Percentiles rank a stretch among this genome's conserved stretches.
Evolutionary conservation across 805 yeast species (phyloP).

Genomic region (Metschnikowia cerradonensis): DNA sequence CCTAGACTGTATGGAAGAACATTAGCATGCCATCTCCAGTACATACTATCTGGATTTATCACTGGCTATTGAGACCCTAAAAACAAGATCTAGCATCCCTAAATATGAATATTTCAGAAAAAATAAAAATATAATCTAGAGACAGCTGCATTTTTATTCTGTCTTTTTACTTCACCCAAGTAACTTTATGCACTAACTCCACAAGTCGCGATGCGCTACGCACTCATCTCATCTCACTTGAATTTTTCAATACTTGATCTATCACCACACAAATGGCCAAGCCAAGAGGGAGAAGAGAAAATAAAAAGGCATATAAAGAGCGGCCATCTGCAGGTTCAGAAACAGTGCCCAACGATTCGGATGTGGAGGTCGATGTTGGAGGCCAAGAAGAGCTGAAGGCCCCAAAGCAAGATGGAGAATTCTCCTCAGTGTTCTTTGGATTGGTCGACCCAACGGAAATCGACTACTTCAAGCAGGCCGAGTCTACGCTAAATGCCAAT

Average conservation of each 20-base stretch:
- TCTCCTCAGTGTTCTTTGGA: slow-evolving; percentile 65
- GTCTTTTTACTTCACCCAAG: not conserved
- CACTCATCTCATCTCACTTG: slow-evolving; percentile 10
- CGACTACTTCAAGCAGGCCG: slow-evolving; percentile 92
- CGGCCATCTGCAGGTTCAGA: slow-evolving; percentile 12
- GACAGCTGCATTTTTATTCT: too few relatives aligned
- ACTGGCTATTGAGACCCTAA: too few relatives aligned
- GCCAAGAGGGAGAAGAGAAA: slow-evolving; percentile 43
- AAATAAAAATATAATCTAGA: too few relatives aligned
- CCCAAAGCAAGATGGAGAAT: slow-evolving; percentile 15
- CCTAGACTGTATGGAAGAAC: too few relatives aligned
- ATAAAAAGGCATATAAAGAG: slow-evolving; percentile 25
- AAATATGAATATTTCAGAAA: too few relatives aligned
- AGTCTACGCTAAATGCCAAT: slow-evolving; percentile 74
- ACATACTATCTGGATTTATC: too few relatives aligned
- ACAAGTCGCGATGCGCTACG: not conserved
- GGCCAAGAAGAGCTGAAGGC: slow-evolving; percentile 6
- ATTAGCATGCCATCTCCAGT: too few relatives aligned
- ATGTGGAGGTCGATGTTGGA: not conserved
- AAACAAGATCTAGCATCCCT: too few relatives aligned
- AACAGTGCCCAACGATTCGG: slow-evolving; percentile 2
- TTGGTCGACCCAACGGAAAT: slow-evolving; percentile 77
- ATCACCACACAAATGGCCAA: slow-evolving; percentile 18
- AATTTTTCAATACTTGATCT: slow-evolving; percentile 1
- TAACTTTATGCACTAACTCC: slow-evolving; percentile 1